phyloP scores from a whole-genome alignment of 2,329 filamentous ascomycete genomes.

The Colletotrichum sp. region DNA sequence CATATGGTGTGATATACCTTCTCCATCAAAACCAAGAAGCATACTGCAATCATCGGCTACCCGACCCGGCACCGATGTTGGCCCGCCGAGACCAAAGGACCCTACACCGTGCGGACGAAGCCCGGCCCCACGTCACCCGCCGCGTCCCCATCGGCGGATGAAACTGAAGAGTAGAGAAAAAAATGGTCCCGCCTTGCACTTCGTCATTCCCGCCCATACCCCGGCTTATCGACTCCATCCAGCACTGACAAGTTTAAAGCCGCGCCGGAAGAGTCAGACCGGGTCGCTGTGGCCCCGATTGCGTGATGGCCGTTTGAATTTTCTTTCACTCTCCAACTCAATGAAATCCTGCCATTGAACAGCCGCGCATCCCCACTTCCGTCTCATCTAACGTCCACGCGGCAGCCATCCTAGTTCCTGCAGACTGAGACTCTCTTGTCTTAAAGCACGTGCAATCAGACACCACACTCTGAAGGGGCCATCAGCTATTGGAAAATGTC shows the following conservation, averaged over 20 bases:
- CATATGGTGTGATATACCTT: neutral
- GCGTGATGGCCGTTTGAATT: neutral
- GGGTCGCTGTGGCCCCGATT: neutral
- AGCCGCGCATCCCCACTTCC: neutral
- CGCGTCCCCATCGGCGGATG: neutral
- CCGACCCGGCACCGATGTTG: constrained; percentile 7
- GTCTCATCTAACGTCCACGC: neutral
- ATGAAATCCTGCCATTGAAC: neutral
- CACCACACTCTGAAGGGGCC: neutral
- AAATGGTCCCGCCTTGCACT: neutral
- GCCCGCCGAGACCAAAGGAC: neutral
- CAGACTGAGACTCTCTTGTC: neutral
- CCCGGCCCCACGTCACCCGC: neutral
- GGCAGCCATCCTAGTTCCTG: neutral
- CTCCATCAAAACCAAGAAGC: neutral
- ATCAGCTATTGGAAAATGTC: neutral
- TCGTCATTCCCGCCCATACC: constrained; percentile 1
- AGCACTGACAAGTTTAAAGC: neutral
- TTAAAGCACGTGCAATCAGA: neutral
- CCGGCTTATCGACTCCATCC: neutral
- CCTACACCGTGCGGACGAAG: neutral
- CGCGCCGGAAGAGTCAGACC: neutral
- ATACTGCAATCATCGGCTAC: neutral
- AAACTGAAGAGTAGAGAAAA: neutral
- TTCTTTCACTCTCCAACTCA: neutral